Percentiles rank a stretch among this genome's conserved stretches.
Evolutionary conservation across 2,329 filamentous ascomycete species (phyloP).

Genomic region (Epichloe baconii): DNA sequence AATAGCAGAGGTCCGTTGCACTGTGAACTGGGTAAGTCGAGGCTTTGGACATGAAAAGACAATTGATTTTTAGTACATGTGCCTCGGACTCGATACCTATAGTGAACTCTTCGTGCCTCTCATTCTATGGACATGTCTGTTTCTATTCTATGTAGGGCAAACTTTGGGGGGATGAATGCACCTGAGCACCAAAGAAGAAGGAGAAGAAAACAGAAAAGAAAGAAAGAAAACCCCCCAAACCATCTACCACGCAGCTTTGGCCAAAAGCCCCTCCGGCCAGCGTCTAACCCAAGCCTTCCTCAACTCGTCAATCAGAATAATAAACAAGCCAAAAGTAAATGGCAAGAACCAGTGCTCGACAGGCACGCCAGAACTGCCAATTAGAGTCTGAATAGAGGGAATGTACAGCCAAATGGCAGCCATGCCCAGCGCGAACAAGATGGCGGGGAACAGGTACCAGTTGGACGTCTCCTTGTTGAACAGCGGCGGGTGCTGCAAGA

Average conservation of each 20-base stretch:
- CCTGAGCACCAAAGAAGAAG: neutral
- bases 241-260: slow-evolving; percentile 42
- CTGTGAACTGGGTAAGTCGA: too few species aligned
- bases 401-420: slow-evolving; percentile 60
- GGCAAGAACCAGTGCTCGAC: slow-evolving; percentile 68
- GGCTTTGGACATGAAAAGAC: too few species aligned
- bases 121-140: too few species aligned
- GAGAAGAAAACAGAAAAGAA: neutral
- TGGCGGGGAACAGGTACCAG: slow-evolving; percentile 54
- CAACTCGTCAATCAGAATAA: slow-evolving; percentile 52
- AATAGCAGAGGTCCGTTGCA: too few species aligned
- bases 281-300: slow-evolving; percentile 50
- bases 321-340: slow-evolving; percentile 48
- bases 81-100: too few species aligned
- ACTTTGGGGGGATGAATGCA: too few species aligned
- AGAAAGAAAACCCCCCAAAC: neutral
- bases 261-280: slow-evolving; percentile 43
- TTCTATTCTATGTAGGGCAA: too few species aligned
- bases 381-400: slow-evolving; percentile 45
- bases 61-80: too few species aligned
- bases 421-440: slow-evolving; percentile 55
- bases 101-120: too few species aligned
- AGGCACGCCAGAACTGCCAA: slow-evolving; percentile 50
- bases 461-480: slow-evolving; percentile 56
- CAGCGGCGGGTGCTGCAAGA: slow-evolving; percentile 59